These are phyloP conservation scores for Colletotrichum sp. DNA, from an alignment of 2,329 filamentous ascomycete genomes.

Conservation along the genomic window DNA sequence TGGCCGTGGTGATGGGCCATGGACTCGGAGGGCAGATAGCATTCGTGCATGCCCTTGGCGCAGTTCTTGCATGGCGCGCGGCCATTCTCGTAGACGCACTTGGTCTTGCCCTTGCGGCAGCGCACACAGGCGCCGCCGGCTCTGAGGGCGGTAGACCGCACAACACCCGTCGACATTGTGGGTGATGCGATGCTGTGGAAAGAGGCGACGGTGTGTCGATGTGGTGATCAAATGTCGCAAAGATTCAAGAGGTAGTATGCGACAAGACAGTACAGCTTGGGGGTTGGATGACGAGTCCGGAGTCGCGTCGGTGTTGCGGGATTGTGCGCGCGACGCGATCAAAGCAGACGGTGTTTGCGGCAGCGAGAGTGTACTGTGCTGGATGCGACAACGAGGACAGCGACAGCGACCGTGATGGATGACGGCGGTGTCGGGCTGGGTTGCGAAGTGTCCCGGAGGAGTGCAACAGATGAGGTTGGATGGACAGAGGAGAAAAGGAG, in stretches of 20 bases:
- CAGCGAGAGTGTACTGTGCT: background rate
- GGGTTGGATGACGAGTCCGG: background rate
- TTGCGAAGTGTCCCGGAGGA: background rate
- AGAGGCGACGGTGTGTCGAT: background rate
- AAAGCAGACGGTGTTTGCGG: background rate
- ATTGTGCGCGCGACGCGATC: slow-evolving; percentile 4
- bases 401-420: background rate
- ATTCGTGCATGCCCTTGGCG: slow-evolving; percentile 68
- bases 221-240: background rate
- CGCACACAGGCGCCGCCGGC: slow-evolving; percentile 67
- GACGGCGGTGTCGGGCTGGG: background rate
- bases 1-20: slow-evolving; percentile 65
- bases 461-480: background rate
- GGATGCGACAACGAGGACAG: background rate
- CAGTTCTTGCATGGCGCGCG: slow-evolving; percentile 69
- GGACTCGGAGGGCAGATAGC: slow-evolving; percentile 65
- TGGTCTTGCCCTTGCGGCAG: slow-evolving; percentile 69
- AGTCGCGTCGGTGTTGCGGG: background rate
- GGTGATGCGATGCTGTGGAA: background rate
- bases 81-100: slow-evolving; percentile 68
- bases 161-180: slow-evolving; percentile 50
- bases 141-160: slow-evolving; percentile 63
- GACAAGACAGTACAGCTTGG: background rate
- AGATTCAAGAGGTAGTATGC: background rate
- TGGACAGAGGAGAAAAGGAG: background rate